A percentile compares a stretch with the other conserved stretches of the same genome.
Conservation (phyloP, 306 rosid genomes). For the Trifolium pratense region DNA sequence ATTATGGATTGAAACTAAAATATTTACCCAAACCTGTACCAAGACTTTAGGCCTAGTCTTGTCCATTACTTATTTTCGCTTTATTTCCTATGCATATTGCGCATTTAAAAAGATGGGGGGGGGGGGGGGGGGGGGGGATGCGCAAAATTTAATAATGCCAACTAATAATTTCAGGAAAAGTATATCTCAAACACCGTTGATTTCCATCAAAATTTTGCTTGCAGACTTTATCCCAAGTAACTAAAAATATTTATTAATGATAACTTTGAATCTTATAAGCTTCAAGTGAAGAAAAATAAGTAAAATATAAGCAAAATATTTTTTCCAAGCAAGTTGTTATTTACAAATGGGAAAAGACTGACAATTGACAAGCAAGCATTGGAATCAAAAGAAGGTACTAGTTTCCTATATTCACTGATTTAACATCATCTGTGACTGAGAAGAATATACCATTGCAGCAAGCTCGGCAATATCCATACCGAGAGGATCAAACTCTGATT, state of each 20-base stretch:
- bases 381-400: slow-evolving; percentile 23
- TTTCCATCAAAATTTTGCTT: slow-evolving; percentile 7
- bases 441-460: slow-evolving; percentile 75
- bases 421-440: slow-evolving; percentile 33
- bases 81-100: slow-evolving; percentile 9
- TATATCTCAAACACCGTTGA: slow-evolving; percentile 7
- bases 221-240: slow-evolving; percentile 25
- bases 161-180: slow-evolving; percentile 22
- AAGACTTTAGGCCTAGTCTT: slow-evolving; percentile 5
- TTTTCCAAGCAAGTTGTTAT: neutral
- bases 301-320: slow-evolving; percentile 18
- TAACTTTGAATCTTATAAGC: slow-evolving; percentile 13
- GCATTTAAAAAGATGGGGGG: slow-evolving; percentile 1
- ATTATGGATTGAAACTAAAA: slow-evolving; percentile 9
- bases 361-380: slow-evolving; percentile 23
- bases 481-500: slow-evolving; percentile 86
- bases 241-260: neutral
- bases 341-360: slow-evolving; percentile 15
- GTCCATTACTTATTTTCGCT: neutral
- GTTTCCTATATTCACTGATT: slow-evolving; percentile 35
- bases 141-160: slow-evolving; percentile 14
- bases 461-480: slow-evolving; percentile 77
- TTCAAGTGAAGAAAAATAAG: slow-evolving; percentile 8
- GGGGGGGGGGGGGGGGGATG: neutral
- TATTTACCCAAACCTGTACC: neutral